Base-by-base conservation (phyloP, 2,329 filamentous ascomycete genomes). In the Chaetomiaceae sp. region DNA sequence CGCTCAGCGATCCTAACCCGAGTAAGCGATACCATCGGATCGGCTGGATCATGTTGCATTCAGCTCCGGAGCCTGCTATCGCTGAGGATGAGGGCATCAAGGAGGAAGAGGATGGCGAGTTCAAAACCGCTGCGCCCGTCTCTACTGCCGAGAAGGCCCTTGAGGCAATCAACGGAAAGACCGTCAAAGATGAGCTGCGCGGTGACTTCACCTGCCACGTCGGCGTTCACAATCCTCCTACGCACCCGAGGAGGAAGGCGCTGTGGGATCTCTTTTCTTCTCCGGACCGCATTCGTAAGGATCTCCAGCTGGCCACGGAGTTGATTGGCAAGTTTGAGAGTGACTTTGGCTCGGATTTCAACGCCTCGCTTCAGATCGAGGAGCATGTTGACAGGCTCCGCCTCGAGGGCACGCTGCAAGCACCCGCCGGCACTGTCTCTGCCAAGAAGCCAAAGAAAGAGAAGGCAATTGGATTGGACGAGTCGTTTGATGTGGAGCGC, bases 201-300 rank as follows among this genome's bases (percentile, higher is more conserved):
- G 93, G 93, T 33, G 93, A 98, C 63, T 98, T 98, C 64, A 91
- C 91, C 24, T 96, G 93, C 62, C 93, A 98, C 61, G 93, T 97
- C 40, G 93, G 93, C 49, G 86, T 98, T 18, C 93, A 98, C 66
- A 89, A 89, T 51, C 90, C 93, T 4, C 89, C 91, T 2, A 77
- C 78, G 30, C 83, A 88, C 47, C 87, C 89, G 2, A 78, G 91
- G 45, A 96, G 95, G 73, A 97, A 97, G 71, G 91, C 91, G 0
- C 70, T 97, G 2, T 97, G 91, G 91, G 91, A 97, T 65, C 73
- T 97, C 8, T 97, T 97, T 63, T 97, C 91, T 2, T 83, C 90
- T 0, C 90, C 93, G 0, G 91, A 98, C 63, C 83, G 94, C 42
- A 85, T 98, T 51, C 88, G 94, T 53, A 89, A 90, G 53, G 93